These are phyloP conservation scores for Cytospora piceae DNA, from an alignment of 2,329 filamentous ascomycete genomes.

Conservation along the genomic window DNA sequence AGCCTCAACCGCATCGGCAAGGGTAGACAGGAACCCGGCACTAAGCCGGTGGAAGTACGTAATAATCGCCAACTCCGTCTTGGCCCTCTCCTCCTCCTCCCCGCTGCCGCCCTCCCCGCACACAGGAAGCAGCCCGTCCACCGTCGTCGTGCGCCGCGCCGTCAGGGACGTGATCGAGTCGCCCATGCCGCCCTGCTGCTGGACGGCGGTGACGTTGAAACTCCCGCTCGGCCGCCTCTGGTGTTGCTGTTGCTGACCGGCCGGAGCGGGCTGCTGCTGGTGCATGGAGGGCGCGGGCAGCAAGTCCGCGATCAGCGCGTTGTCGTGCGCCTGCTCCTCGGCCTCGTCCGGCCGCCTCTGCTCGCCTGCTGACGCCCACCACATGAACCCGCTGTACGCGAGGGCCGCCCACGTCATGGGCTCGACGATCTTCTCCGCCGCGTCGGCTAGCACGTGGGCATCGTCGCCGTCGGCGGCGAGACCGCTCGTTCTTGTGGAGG, in stretches of 20 bases:
- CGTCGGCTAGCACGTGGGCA: conserved; percentile 46
- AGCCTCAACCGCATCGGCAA: conserved; percentile 63
- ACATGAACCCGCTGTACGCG: conserved; percentile 83
- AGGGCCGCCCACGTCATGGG: conserved; percentile 72
- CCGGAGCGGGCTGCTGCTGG: conserved; percentile 1
- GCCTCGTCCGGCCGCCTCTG: conserved; percentile 63
- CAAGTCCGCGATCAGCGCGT: conserved; percentile 59
- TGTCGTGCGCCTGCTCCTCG: conserved; percentile 60
- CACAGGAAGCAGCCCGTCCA: conserved; percentile 28
- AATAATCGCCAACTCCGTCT: conserved; percentile 71
- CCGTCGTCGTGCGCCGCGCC: conserved; percentile 38
- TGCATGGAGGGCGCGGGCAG: conserved; percentile 39
- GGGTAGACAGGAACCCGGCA: conserved; percentile 62
- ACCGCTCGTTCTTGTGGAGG: conserved; percentile 21
- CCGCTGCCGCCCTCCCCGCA: conserved; percentile 35
- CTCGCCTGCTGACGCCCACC: conserved; percentile 87
- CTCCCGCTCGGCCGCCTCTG: conserved; percentile 29
- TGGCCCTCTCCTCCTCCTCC: conserved; percentile 51
- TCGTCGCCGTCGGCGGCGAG: conserved; percentile 42
- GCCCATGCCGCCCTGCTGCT: conserved; percentile 40
- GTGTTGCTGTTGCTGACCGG: conserved; percentile 26
- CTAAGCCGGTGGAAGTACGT: conserved; percentile 83
- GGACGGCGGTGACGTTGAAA: conserved; percentile 35
- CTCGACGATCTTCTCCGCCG: conserved; percentile 61
- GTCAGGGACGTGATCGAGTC: conserved; percentile 53